These are phyloP conservation scores for Trichoderma sp. DNA, from an alignment of 2,329 filamentous ascomycete species.

Conservation along the genomic window DNA sequence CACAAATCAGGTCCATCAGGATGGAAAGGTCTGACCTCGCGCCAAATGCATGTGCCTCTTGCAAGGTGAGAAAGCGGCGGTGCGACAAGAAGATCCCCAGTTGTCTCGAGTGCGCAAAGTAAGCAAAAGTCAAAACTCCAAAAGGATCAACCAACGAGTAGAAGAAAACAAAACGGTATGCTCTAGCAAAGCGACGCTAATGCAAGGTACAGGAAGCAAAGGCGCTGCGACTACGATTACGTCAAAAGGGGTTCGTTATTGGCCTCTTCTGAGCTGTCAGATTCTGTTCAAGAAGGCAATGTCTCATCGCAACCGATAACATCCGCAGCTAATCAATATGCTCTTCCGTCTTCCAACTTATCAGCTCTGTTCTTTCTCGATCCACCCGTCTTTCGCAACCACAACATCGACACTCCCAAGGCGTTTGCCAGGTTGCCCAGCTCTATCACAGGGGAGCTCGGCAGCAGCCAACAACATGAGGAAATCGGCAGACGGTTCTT, in stretches of 20 bases:
- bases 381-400: slow-evolving; percentile 14
- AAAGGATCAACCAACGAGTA: not conserved
- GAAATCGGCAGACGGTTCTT: slow-evolving; percentile 1
- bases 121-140: not conserved
- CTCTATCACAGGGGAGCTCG: slow-evolving; percentile 6
- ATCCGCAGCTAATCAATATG: not conserved
- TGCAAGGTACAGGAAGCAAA: not conserved
- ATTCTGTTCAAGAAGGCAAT: not conserved
- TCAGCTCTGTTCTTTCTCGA: slow-evolving; percentile 13
- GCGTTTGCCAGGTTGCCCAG: not conserved
- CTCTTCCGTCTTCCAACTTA: slow-evolving; percentile 2
- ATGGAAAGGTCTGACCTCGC: not conserved
- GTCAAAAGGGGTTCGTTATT: not conserved
- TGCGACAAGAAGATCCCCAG: slow-evolving; percentile 16
- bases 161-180: too few species aligned
- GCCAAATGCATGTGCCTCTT: not conserved
- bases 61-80: slow-evolving; percentile 14
- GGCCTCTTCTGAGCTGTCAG: slow-evolving; percentile 9
- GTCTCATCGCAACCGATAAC: not conserved
- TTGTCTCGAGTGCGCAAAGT: slow-evolving; percentile 10
- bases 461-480: not conserved
- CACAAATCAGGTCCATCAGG: not conserved
- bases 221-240: slow-evolving; percentile 12
- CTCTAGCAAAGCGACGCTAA: not conserved
- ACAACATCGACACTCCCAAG: slow-evolving; percentile 2